Evolutionary conservation across 495 filamentous ascomycete genomes (phyloP), one percentile per base, ranked within the genome.

Genomic region (Tetracladium marchalianum): DNA sequence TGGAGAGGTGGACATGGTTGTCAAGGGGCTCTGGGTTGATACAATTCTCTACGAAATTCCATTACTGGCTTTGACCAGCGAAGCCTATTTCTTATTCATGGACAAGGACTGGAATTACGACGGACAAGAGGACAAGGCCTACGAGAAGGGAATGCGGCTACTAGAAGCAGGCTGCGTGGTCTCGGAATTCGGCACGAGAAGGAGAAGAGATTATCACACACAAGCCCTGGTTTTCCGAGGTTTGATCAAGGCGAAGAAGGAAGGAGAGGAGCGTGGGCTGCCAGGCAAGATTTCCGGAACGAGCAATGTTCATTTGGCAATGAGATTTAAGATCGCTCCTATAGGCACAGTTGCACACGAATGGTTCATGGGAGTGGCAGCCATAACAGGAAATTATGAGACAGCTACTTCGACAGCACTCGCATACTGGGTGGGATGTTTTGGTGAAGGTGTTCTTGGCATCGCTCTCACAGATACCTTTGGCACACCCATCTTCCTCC

Each of bases 281-380:
- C 59, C 67, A 5, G 92, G 92, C 1, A 79, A 77, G 49, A 71
- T 97, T 40, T 78, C 79, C 1, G 92, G 92, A 0, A 95, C 92
- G 1, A 95, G 89, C 62, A 98, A 98, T 58, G 93, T 97, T 16
- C 92, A 98, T 58, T 84, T 97, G 49, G 92, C 92, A 13, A 93
- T 93, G 85, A 85, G 87, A 58, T 86, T 90, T 61, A 77, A 76
- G 16, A 74, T 92, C 22, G 65, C 76, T 7, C 85, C 90, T 0
- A 79, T 98, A 15, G 92, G 92, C 12, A 98, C 92, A 2, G 90
- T 98, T 1, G 92, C 93, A 0, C 92, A 98, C 52, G 92, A 98
- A 65, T 98, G 93, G 93, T 96, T 95, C 67, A 98, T 98, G 92
- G 87, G 86, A 35, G 87, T 94, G 43, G 92, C 92, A 12, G 90